Conservation (phyloP, 257 asterid species). For the Solanum rostratum region DNA sequence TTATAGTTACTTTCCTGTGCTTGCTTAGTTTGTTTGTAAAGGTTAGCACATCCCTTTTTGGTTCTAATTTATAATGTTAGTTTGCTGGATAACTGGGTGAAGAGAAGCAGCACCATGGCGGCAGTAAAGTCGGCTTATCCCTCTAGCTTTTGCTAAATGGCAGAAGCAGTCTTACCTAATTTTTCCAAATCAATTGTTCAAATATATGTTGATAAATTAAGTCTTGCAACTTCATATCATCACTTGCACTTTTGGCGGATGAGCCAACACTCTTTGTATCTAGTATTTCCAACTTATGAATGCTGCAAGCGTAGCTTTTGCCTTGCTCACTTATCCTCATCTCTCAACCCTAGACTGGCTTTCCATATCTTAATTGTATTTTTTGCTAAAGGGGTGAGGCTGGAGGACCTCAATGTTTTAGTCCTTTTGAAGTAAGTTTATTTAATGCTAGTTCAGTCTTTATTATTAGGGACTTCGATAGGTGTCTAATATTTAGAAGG, state of each 20-base stretch:
- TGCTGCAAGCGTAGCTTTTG: neutral
- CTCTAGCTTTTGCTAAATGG: neutral
- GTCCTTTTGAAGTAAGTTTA: too few species aligned
- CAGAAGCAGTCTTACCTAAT: neutral
- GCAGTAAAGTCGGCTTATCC: neutral
- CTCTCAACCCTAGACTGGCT: too few species aligned
- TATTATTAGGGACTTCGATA: too few species aligned
- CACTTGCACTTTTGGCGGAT: neutral
- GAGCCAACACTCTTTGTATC: neutral
- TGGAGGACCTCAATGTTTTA: too few species aligned
- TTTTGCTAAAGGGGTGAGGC: too few species aligned
- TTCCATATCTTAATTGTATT: neutral
- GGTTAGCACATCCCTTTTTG: neutral
- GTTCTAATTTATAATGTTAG: neutral
- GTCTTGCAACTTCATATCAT: neutral
- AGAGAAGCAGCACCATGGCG: neutral
- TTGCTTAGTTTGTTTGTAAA: neutral
- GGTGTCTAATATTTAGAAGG: too few species aligned
- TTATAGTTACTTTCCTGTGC: slow-evolving; percentile 12
- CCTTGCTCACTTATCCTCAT: neutral
- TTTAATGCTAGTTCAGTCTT: too few species aligned
- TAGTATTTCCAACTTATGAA: neutral
- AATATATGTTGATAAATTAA: neutral
- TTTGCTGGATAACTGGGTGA: neutral
- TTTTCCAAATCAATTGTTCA: neutral